A percentile compares a stretch with the other conserved stretches of the same genome.
These are phyloP conservation scores for Fusarium graminum DNA, from an alignment of 2,329 filamentous ascomycete genomes.

Conservation along the genomic window DNA sequence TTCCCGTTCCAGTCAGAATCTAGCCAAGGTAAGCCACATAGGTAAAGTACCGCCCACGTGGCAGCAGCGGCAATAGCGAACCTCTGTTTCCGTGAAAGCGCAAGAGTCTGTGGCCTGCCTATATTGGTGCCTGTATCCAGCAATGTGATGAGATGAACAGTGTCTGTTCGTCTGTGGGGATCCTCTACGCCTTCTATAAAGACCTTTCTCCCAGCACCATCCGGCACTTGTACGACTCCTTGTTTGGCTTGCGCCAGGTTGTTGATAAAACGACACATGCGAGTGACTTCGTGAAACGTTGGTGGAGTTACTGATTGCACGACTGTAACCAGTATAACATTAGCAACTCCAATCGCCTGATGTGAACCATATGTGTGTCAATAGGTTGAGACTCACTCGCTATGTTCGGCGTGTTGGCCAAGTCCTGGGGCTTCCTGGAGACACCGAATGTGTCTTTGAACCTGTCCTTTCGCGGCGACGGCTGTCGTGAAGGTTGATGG, in stretches of 20 bases:
- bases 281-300: not conserved
- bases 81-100: not conserved
- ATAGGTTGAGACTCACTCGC: not conserved
- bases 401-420: fast-evolving
- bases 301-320: fast-evolving
- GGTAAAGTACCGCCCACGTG: not conserved
- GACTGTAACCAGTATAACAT: fast-evolving
- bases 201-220: not conserved
- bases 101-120: not conserved
- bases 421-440: not conserved
- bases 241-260: not conserved
- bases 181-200: not conserved
- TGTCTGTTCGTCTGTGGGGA: not conserved
- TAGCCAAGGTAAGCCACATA: not conserved
- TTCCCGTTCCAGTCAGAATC: not conserved
- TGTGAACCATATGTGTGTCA: too few species aligned
- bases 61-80: not conserved
- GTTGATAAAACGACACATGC: not conserved
- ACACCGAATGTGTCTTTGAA: not conserved
- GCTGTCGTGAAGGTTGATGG: fast-evolving
- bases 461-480: not conserved
- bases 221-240: fast-evolving
- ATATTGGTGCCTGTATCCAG: not conserved
- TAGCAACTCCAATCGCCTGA: not conserved
- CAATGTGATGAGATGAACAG: not conserved